These are phyloP conservation scores for Bipolaris victoriae DNA, from an alignment of 2,329 filamentous ascomycete genomes.

Conservation along the genomic window DNA sequence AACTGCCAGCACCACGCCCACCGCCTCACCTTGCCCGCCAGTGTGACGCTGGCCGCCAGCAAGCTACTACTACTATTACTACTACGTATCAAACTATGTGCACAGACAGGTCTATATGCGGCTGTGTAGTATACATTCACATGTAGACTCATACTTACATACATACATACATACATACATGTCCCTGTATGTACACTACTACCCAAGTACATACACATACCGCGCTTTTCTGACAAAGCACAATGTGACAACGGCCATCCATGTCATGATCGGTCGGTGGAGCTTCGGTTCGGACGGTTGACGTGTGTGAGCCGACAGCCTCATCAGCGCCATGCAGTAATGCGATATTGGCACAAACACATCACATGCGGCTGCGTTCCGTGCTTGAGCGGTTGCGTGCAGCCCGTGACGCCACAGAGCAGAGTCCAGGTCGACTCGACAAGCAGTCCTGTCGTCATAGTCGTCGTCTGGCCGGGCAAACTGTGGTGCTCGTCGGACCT, in stretches of 20 bases:
- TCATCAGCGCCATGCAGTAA: conserved; percentile 32
- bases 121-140: no score
- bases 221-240: no score
- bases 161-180: no score
- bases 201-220: not conserved
- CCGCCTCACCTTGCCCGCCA: not conserved
- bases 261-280: conserved; percentile 8
- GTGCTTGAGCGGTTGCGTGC: conserved; percentile 32
- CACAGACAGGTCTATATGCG: no score
- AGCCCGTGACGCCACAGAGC: conserved; percentile 17
- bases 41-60: not conserved
- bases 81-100: no score
- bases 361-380: conserved; percentile 21
- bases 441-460: conserved; percentile 20
- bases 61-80: no score
- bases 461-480: not conserved
- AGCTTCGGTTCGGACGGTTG: conserved; percentile 21
- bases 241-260: conserved; percentile 1
- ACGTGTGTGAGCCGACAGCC: conserved; percentile 22
- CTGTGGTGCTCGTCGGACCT: conserved; percentile 12
- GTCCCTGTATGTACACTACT: not conserved
- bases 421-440: conserved; percentile 3
- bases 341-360: conserved; percentile 34
- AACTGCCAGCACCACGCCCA: conserved; percentile 12
- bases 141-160: no score